Base-by-base conservation (phyloP, 495 filamentous ascomycete genomes). In the Neurospora terricola region DNA sequence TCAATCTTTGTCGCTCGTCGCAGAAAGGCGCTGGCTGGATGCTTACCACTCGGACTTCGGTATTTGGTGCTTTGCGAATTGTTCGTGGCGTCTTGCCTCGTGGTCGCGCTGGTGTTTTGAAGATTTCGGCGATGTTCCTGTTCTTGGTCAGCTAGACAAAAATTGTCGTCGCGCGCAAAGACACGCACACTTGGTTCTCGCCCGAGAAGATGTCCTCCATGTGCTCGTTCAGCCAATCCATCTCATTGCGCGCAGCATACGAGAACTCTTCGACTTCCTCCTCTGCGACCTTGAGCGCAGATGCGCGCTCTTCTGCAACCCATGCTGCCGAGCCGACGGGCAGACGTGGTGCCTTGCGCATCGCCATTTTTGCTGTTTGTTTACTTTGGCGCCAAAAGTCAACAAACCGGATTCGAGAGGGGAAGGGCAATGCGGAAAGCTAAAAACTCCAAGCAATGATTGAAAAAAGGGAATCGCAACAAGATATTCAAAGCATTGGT, bases 181-280 rank as follows among this genome's bases (percentile, higher is more conserved):
- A 66, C 72, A 87, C 90, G 77, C 83, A 94, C 93, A 93, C 86
- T 81, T 95, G 90, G 80, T 92, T 92, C 75, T 90, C 90, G 54
- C 54, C 54, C 75, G 89, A 92, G 79, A 98, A 97, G 73, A 98
- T 93, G 75, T 97, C 93, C 38, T 89, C 89, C 94, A 98, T 97
- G 81, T 98, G 94, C 82, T 98, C 94, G 77, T 97, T 97, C 76
- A 98, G 82, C 94, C 94, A 98, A 76, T 96, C 94, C 78, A 97
- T 84, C 77, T 98, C 94, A 82, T 97, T 94, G 54, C 91, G 89
- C 73, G 91, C 93, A 0, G 93, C 91, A 82, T 92, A 98, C 70
- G 92, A 88, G 78, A 97, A 94, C 80, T 97, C 94, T 74, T 97
- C 94, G 69, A 92, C 84, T 80, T 98, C 96, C 30, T 82, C 81